phyloP scores from a whole-genome alignment of 116 monocot species.

The Papilionanthe hybrid region DNA sequence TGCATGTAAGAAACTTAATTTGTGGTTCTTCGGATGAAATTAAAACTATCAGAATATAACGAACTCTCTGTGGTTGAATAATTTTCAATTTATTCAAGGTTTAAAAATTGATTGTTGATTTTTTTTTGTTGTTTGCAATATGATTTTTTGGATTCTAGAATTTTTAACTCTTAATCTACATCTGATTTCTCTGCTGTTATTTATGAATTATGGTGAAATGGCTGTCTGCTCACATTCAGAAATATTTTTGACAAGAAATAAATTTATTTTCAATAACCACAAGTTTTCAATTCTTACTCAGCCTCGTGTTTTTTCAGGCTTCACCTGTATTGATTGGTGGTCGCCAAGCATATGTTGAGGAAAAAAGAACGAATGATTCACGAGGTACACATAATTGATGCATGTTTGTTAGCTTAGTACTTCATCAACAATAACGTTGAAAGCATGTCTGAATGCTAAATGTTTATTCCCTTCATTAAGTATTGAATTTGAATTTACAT shows the following conservation, averaged over 20 bases:
- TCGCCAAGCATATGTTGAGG: slow-evolving; percentile 25
- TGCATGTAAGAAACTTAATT: not conserved
- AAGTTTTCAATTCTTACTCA: not conserved
- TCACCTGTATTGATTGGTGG: slow-evolving; percentile 37
- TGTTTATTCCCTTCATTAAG: not conserved
- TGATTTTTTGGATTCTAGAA: not conserved
- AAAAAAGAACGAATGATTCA: slow-evolving; percentile 38
- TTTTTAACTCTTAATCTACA: not conserved
- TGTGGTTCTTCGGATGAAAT: not conserved
- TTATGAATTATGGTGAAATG: not conserved
- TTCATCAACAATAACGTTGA: not conserved
- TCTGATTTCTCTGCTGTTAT: not conserved
- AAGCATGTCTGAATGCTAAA: not conserved
- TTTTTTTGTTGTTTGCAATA: not conserved
- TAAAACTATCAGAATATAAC: not conserved
- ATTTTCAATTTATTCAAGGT: not conserved
- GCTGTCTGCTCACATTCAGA: not conserved
- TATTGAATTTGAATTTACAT: not conserved
- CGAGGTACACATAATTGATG: slow-evolving; percentile 30
- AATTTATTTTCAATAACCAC: not conserved
- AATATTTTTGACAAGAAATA: not conserved
- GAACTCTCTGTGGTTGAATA: not conserved
- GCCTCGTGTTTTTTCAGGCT: slow-evolving; percentile 22
- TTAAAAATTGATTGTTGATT: not conserved
- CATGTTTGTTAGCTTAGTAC: not conserved